Percentiles rank a stretch among this genome's conserved stretches.
phyloP scores from a whole-genome alignment of 371 early-diverging fungal genomes.

The Gilbertella persicaria region DNA sequence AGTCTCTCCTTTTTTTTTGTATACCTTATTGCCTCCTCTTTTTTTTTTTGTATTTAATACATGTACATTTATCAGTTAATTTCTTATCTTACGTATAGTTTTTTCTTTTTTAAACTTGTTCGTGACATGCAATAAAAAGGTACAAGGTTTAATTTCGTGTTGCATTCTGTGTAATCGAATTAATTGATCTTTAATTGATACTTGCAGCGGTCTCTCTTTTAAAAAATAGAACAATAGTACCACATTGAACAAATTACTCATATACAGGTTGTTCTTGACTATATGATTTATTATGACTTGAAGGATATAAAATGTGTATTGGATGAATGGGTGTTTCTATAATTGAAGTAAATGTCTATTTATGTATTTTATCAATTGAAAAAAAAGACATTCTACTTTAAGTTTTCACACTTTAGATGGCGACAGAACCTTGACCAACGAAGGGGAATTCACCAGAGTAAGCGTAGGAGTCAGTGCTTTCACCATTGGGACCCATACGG shows the following conservation, averaged over 20 bases:
- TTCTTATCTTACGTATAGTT: too few relatives aligned
- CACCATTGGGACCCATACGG: constrained; percentile 21
- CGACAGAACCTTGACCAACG: constrained; percentile 16
- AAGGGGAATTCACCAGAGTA: constrained; percentile 23
- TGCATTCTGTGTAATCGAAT: neutral
- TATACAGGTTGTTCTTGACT: too few relatives aligned
- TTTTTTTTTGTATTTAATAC: too few relatives aligned
- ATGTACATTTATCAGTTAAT: too few relatives aligned
- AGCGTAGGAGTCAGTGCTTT: constrained; percentile 1
- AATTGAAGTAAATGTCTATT: neutral
- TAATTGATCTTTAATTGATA: neutral
- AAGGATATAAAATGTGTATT: neutral
- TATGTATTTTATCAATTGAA: neutral
- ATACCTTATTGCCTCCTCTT: too few relatives aligned
- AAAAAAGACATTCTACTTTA: neutral
- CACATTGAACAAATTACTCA: too few relatives aligned
- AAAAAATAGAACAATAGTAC: too few relatives aligned
- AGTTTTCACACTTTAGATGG: neutral
- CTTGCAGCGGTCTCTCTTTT: too few relatives aligned
- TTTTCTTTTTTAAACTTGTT: too few relatives aligned
- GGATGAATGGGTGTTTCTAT: neutral
- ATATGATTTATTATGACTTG: neutral
- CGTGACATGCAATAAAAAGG: too few relatives aligned
- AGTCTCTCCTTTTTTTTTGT: too few relatives aligned
- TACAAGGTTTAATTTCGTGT: neutral